Evolutionary conservation across 2,329 filamentous ascomycete genomes (phyloP).

Genomic region (Cordyceps farinosa): DNA sequence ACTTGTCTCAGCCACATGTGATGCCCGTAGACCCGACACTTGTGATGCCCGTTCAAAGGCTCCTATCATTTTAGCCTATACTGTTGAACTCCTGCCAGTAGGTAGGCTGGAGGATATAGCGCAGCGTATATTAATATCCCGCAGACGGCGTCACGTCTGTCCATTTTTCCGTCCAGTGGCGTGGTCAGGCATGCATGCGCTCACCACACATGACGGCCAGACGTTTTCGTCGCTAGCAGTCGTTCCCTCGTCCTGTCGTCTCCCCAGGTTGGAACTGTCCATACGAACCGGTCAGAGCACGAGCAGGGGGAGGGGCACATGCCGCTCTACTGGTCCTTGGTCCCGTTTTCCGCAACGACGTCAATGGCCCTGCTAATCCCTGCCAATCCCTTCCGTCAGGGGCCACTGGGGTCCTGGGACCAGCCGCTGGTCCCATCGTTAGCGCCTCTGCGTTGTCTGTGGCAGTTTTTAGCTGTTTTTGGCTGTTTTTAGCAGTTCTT

Average conservation of each 20-base stretch:
- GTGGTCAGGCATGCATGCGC: conserved; percentile 14
- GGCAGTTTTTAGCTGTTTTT: background rate
- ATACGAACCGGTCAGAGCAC: conserved; percentile 4
- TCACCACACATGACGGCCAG: conserved; percentile 6
- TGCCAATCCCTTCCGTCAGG: background rate
- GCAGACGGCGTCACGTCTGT: conserved; percentile 4
- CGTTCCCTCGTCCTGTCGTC: background rate
- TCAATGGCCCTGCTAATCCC: background rate
- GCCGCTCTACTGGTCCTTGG: background rate
- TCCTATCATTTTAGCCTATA: too few relatives aligned
- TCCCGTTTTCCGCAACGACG: background rate
- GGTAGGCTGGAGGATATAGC: background rate
- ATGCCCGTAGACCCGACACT: background rate
- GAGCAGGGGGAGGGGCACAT: background rate
- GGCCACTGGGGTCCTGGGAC: background rate
- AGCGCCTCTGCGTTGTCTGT: background rate
- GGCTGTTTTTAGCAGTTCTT: background rate
- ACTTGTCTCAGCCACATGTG: conserved; percentile 12
- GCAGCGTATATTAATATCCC: background rate
- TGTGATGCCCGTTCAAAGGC: background rate
- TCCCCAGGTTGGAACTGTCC: background rate
- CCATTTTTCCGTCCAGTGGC: background rate
- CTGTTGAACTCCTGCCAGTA: background rate
- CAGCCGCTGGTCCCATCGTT: background rate
- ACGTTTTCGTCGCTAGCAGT: background rate